Evolutionary conservation across 208 protist species (phyloP).

Genomic region (Trypanosoma boissoni): DNA sequence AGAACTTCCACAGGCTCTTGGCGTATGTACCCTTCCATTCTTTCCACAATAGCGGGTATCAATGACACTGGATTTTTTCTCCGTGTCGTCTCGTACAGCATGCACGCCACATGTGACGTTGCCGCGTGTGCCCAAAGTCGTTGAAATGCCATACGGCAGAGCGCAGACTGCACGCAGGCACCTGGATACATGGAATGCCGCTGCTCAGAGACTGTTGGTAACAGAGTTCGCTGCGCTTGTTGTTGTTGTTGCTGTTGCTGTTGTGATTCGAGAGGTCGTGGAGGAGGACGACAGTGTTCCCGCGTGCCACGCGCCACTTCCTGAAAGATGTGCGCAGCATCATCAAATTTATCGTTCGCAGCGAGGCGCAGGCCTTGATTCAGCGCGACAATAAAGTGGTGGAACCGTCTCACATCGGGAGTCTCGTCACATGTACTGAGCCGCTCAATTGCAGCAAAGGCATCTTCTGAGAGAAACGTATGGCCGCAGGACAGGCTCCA

Average conservation of each 20-base stretch:
- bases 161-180: constrained; percentile 9
- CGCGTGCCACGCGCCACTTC: constrained; percentile 20
- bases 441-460: constrained; percentile 28
- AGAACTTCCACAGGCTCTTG: constrained; percentile 52
- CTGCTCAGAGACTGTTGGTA: constrained; percentile 8
- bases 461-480: constrained; percentile 34
- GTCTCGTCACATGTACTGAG: constrained; percentile 14
- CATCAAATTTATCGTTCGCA: constrained; percentile 36
- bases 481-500: constrained; percentile 41
- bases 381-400: constrained; percentile 31
- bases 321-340: constrained; percentile 40
- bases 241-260: neutral
- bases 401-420: constrained; percentile 21
- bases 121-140: constrained; percentile 50
- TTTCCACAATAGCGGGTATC: constrained; percentile 32
- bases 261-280: neutral
- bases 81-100: constrained; percentile 41
- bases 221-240: neutral
- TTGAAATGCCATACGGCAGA: constrained; percentile 33
- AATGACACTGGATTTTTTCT: constrained; percentile 18
- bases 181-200: neutral
- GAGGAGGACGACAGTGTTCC: constrained; percentile 10
- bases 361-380: constrained; percentile 42
- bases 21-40: constrained; percentile 58
- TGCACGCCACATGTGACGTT: constrained; percentile 57